Base-by-base conservation (phyloP, 768 basidiomycete genomes). In the Tricholoma hemisulphureum region DNA sequence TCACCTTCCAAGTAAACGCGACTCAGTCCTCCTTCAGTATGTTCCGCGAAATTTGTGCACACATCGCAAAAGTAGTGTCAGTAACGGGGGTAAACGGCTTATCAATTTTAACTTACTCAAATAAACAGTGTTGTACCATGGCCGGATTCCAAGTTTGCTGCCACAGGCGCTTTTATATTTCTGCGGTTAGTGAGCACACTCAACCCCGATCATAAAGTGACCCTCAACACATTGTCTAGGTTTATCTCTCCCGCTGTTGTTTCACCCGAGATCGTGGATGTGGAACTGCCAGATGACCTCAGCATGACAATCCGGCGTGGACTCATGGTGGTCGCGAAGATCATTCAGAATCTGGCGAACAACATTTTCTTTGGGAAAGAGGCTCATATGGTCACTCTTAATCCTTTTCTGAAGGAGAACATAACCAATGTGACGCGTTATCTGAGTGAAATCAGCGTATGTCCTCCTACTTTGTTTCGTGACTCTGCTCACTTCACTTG, bases 351-450 rank as follows among this genome's bases (percentile, higher is more conserved):
- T 66, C 73, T 97, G 28, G 94, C 94, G 18, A 98, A 97, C 73
- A 96, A 97, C 63, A 88, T 95, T 50, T 86, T 92, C 66, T 96
- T 96, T 63, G 92, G 90, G 10, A 95, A 95, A 70, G 94, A 96
- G 65, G 83, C 85, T 3, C 87, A 93, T 65, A 93, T 95, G 91
- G 84, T 84, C 26, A 77, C 82, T 31, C 70, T 95, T 57, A 95
- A 95, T 68, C 77, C 80, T 11, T 94, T 94, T 73, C 72, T 93
- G 26, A 76, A 78, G 57, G 80, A 76, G 9, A 89, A 91, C 53
- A 89, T 92, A 52, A 75, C 83, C 31, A 84, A 81, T 39, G 84
- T 95, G 26, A 91, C 89, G 2, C 79, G 84, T 35, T 94, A 89
- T 73, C 72, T 95, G 56, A 90, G 83, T 56, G 87, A 89, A 61